A percentile compares a stretch with the other conserved stretches of the same genome.
Evolutionary conservation across 805 yeast species (phyloP).

Genomic region (Starmerella cellae): DNA sequence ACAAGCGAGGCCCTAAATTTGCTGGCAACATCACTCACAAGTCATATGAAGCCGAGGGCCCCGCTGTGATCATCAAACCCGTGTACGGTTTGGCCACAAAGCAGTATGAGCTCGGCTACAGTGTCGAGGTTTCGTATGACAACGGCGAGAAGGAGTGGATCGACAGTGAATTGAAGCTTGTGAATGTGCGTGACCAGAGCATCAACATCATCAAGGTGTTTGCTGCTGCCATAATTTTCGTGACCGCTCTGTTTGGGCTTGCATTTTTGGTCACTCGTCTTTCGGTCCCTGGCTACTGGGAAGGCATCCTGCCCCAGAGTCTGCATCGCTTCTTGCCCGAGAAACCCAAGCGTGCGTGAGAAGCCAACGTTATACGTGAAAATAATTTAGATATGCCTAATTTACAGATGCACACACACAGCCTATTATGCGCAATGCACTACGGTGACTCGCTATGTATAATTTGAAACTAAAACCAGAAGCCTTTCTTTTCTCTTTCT

Average conservation of each 20-base stretch:
- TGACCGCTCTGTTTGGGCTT: conserved; percentile 36
- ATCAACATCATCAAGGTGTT: conserved; percentile 57
- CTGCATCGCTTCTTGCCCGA: conserved; percentile 26
- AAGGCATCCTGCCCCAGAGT: conserved; percentile 9
- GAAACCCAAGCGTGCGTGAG: conserved; percentile 4
- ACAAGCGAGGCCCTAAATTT: conserved; percentile 16
- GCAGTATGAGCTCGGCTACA: conserved; percentile 47
- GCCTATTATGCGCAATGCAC: background rate
- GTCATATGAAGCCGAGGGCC: background rate
- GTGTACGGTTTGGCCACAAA: conserved; percentile 17
- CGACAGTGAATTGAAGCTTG: conserved; percentile 20
- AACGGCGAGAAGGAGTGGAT: conserved; percentile 18
- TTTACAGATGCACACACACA: background rate
- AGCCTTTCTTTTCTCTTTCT: too few relatives aligned
- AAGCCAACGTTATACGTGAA: too few relatives aligned
- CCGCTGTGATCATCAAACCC: background rate
- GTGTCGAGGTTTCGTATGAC: conserved; percentile 29
- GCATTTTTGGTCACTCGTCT: conserved; percentile 35
- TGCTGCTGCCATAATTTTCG: conserved; percentile 44
- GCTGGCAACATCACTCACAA: conserved; percentile 13
- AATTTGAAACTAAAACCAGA: background rate
- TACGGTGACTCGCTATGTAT: too few relatives aligned
- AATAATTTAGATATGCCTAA: background rate
- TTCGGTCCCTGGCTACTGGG: conserved; percentile 19
- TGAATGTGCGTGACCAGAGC: conserved; percentile 48